These are phyloP conservation scores for Achlya hypogyna DNA, from an alignment of 352 stramenopile genomes.

Conservation along the genomic window DNA sequence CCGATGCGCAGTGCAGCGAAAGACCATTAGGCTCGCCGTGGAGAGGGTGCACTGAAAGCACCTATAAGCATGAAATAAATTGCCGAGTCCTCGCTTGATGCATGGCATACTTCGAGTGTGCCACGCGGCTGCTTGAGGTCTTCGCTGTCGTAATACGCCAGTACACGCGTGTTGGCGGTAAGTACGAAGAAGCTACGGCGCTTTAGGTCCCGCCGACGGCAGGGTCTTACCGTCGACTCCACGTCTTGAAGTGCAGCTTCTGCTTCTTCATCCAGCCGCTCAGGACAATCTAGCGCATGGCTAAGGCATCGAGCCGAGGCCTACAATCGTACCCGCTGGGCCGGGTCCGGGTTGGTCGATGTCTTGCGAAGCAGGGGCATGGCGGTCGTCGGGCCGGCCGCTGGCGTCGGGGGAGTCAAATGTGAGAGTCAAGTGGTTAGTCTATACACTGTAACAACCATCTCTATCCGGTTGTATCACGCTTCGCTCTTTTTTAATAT, in stretches of 20 bases:
- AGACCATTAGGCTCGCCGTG: slow-evolving; percentile 74
- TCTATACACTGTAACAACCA: not conserved
- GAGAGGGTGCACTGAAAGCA: slow-evolving; percentile 47
- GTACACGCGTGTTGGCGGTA: slow-evolving; percentile 34
- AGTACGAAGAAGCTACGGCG: slow-evolving; percentile 53
- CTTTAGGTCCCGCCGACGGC: slow-evolving; percentile 38
- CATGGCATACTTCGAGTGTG: slow-evolving; percentile 42
- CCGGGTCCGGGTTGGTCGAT: not conserved
- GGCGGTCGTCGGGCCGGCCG: no score
- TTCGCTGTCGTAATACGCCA: slow-evolving; percentile 78
- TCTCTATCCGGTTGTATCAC: not conserved
- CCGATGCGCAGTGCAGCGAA: slow-evolving; percentile 44
- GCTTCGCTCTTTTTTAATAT: not conserved
- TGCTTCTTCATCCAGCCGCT: slow-evolving; percentile 80
- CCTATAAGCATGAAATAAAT: not conserved
- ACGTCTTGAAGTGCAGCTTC: slow-evolving; percentile 27
- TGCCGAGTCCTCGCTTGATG: not conserved
- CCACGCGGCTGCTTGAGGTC: slow-evolving; percentile 53
- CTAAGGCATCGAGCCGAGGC: not conserved
- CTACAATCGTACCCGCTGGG: not conserved
- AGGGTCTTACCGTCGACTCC: slow-evolving; percentile 1
- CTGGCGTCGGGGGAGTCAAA: not conserved
- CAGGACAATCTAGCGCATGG: slow-evolving; percentile 23
- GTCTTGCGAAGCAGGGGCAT: not conserved
- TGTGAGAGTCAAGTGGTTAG: not conserved